Percentiles rank a stretch among this genome's conserved stretches.
Conservation (phyloP, 1,284 basidiomycete species). For the Puccinia novopanici region DNA sequence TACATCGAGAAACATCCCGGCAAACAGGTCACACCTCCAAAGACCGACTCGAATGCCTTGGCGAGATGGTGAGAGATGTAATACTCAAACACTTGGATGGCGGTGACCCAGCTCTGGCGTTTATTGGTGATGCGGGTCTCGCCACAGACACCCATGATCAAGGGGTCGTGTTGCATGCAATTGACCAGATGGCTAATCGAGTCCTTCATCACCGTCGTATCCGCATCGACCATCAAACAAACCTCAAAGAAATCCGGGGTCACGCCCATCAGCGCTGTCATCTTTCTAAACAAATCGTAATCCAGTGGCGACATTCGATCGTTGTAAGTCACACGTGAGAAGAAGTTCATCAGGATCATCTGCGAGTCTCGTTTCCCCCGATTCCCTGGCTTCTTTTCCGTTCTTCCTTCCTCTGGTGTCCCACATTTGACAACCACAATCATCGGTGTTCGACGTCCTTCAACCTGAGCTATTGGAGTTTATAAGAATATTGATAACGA, state of each 20-base stretch:
- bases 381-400: conserved; percentile 93
- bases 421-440: conserved; percentile 97
- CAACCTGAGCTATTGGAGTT: conserved; percentile 64
- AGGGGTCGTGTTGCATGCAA: conserved; percentile 95
- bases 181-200: conserved; percentile 86
- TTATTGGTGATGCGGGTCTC: conserved; percentile 99
- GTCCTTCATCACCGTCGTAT: conserved; percentile 86
- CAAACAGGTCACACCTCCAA: conserved; percentile 97
- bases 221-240: conserved; percentile 97
- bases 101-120: conserved; percentile 93
- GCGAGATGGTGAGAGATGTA: conserved; percentile 98
- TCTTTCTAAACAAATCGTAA: conserved; percentile 96
- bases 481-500: too few species aligned
- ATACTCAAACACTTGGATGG: conserved; percentile 85
- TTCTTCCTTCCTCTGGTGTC: conserved; percentile 74
- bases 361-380: conserved; percentile 98
- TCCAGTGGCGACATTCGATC: conserved; percentile 97
- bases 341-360: conserved; percentile 99
- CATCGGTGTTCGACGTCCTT: conserved; percentile 87
- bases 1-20: conserved; percentile 99
- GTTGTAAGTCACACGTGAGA: conserved; percentile 97
- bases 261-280: conserved; percentile 95
- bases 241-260: conserved; percentile 99
- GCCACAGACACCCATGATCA: conserved; percentile 99
- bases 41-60: conserved; percentile 98